Evolutionary conservation across 441 rosid genomes (phyloP).

Genomic region (Adansonia madagascariensis): DNA sequence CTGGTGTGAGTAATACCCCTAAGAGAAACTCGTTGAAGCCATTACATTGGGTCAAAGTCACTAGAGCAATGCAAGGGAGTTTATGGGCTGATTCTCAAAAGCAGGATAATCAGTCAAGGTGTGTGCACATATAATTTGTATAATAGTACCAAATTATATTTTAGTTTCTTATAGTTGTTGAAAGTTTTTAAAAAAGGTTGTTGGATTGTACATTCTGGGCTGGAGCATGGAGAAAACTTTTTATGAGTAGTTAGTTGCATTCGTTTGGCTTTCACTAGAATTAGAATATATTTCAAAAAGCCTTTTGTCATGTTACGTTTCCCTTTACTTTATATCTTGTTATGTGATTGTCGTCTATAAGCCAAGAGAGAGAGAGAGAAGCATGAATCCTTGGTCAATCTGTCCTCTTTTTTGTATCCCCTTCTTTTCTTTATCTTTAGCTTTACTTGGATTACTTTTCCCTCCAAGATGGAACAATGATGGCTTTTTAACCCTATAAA

Average conservation of each 20-base stretch:
- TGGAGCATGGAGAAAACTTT: background rate
- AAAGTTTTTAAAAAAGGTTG: background rate
- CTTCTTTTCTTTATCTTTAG: slow-evolving; percentile 14
- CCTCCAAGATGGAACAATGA: slow-evolving; percentile 15
- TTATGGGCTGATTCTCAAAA: slow-evolving; percentile 93
- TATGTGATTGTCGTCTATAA: background rate
- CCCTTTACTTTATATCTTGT: background rate
- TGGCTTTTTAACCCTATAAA: slow-evolving; percentile 8
- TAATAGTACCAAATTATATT: background rate
- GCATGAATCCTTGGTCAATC: slow-evolving; percentile 1
- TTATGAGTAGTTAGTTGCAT: slow-evolving; percentile 16
- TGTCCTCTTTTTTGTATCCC: slow-evolving; percentile 14
- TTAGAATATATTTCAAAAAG: background rate
- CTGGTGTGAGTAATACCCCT: slow-evolving; percentile 51
- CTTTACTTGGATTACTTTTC: slow-evolving; percentile 8
- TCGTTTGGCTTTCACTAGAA: background rate
- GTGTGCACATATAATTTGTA: slow-evolving; percentile 30
- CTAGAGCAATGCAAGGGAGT: slow-evolving; percentile 92
- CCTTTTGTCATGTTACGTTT: background rate
- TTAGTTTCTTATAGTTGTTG: background rate
- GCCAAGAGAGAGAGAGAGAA: background rate
- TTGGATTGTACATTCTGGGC: background rate
- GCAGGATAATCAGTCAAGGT: slow-evolving; percentile 83
- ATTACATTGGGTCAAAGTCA: slow-evolving; percentile 95
- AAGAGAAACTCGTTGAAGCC: slow-evolving; percentile 83